Conservation (phyloP, 2,329 filamentous ascomycete species). For the Coniella lustricola region DNA sequence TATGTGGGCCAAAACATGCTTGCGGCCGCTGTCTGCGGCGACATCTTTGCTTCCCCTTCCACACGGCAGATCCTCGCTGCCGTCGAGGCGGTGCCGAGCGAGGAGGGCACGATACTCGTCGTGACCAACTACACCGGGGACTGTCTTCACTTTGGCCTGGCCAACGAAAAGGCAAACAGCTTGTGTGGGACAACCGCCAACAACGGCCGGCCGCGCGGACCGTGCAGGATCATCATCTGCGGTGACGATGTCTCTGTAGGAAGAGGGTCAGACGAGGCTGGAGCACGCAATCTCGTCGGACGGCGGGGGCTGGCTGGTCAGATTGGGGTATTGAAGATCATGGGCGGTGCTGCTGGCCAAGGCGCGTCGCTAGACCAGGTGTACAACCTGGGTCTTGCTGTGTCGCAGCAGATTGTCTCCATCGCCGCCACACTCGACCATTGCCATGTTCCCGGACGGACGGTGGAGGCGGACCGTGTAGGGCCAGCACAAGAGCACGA, state of each 20-base stretch:
- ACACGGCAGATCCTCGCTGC: slow-evolving; percentile 56
- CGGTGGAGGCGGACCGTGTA: slow-evolving; percentile 43
- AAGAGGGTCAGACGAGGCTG: slow-evolving; percentile 42
- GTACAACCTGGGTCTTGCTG: slow-evolving; percentile 41
- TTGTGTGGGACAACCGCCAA: slow-evolving; percentile 45
- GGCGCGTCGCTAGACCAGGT: slow-evolving; percentile 43
- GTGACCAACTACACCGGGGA: slow-evolving; percentile 61
- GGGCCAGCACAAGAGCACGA: slow-evolving; percentile 38
- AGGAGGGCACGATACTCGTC: slow-evolving; percentile 50
- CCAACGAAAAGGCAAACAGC: slow-evolving; percentile 52
- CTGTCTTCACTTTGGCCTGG: slow-evolving; percentile 55
- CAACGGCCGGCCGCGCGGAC: no score
- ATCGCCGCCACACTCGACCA: slow-evolving; percentile 54
- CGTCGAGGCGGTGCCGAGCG: slow-evolving; percentile 47
- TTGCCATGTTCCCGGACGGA: slow-evolving; percentile 50
- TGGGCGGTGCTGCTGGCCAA: slow-evolving; percentile 42
- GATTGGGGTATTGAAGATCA: slow-evolving; percentile 51
- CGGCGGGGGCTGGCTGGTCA: slow-evolving; percentile 56
- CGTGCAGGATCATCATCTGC: slow-evolving; percentile 52
- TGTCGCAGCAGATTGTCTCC: slow-evolving; percentile 47
- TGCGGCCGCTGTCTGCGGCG: slow-evolving; percentile 53
- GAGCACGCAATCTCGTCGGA: slow-evolving; percentile 54
- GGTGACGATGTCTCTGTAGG: slow-evolving; percentile 61
- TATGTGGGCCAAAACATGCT: slow-evolving; percentile 57
- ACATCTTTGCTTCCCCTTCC: slow-evolving; percentile 58